Evolutionary conservation across 1,284 basidiomycete genomes (phyloP).

Genomic region (Ceratobasidium sp.): DNA sequence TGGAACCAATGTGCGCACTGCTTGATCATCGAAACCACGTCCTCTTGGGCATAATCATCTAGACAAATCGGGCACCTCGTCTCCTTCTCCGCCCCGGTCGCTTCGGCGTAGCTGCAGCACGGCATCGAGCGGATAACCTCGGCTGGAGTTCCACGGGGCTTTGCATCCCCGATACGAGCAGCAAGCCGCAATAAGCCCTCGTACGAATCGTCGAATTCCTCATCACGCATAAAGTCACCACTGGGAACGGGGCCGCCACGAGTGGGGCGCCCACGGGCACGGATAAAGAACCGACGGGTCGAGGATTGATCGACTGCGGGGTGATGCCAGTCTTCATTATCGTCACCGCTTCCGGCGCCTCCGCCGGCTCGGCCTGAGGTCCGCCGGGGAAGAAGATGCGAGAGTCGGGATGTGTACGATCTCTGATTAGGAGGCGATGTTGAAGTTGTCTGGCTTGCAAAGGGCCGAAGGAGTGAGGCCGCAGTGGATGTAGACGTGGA

Average conservation of each 20-base stretch:
- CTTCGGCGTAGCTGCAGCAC: conserved; percentile 29
- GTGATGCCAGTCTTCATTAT: conserved; percentile 33
- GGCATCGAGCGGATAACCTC: conserved; percentile 38
- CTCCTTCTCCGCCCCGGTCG: conserved; percentile 36
- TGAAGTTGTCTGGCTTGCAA: not conserved
- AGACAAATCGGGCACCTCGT: conserved; percentile 42
- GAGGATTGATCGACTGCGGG: not conserved
- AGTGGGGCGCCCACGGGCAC: conserved; percentile 15
- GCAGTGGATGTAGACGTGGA: not conserved
- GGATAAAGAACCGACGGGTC: conserved; percentile 19
- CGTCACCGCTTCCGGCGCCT: conserved; percentile 3
- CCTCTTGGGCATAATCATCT: conserved; percentile 39
- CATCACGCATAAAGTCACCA: conserved; percentile 33
- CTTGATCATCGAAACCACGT: conserved; percentile 37
- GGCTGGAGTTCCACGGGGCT: conserved; percentile 36
- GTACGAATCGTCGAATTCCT: conserved; percentile 42
- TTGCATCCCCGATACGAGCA: conserved; percentile 41
- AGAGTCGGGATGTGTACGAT: conserved; percentile 15
- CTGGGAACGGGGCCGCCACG: not conserved
- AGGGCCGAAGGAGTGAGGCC: not conserved
- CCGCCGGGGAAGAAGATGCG: conserved; percentile 13
- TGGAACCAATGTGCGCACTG: conserved; percentile 42
- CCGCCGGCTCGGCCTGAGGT: conserved; percentile 1
- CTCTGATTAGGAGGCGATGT: conserved; percentile 13
- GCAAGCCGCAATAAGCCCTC: conserved; percentile 42